phyloP scores from a whole-genome alignment of 2,329 filamentous ascomycete genomes.

The Seiridium unicorne region DNA sequence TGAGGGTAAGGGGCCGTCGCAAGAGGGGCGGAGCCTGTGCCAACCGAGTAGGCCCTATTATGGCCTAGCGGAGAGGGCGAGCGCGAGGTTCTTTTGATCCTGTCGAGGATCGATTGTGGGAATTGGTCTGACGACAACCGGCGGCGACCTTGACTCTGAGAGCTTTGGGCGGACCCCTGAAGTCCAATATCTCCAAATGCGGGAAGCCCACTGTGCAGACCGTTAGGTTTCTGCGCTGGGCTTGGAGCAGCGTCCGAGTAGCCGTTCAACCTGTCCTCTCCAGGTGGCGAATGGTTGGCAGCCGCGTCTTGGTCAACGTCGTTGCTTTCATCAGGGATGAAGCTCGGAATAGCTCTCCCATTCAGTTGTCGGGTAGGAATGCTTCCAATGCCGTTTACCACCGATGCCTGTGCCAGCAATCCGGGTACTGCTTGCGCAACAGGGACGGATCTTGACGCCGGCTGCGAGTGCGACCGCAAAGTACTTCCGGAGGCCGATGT shows the following conservation, averaged over 20 bases:
- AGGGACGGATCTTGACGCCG: constrained; percentile 48
- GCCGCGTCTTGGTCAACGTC: constrained; percentile 45
- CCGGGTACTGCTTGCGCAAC: constrained; percentile 27
- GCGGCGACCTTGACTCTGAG: constrained; percentile 23
- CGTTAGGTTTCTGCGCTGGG: constrained; percentile 20
- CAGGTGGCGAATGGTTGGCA: constrained; percentile 42
- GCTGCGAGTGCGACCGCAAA: constrained; percentile 66
- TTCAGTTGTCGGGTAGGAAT: constrained; percentile 42
- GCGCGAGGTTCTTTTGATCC: constrained; percentile 51
- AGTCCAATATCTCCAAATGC: constrained; percentile 47
- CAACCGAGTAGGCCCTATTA: constrained; percentile 40
- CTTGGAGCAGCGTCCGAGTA: constrained; percentile 29
- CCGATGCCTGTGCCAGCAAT: constrained; percentile 28
- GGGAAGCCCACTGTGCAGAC: constrained; percentile 35
- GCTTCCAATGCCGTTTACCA: constrained; percentile 33
- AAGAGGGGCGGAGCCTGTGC: constrained; percentile 38
- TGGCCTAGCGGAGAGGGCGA: constrained; percentile 57
- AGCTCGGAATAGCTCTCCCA: constrained; percentile 52
- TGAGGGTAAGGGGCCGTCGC: constrained; percentile 36
- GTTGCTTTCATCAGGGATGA: constrained; percentile 50
- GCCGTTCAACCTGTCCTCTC: constrained; percentile 43
- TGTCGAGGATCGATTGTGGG: constrained; percentile 52
- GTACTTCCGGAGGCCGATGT: constrained; percentile 49
- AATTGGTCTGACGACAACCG: constrained; percentile 53
- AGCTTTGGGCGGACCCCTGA: constrained; percentile 32